phyloP scores from a whole-genome alignment of 179 eudicot genomes.

The Monotropa hypopitys region DNA sequence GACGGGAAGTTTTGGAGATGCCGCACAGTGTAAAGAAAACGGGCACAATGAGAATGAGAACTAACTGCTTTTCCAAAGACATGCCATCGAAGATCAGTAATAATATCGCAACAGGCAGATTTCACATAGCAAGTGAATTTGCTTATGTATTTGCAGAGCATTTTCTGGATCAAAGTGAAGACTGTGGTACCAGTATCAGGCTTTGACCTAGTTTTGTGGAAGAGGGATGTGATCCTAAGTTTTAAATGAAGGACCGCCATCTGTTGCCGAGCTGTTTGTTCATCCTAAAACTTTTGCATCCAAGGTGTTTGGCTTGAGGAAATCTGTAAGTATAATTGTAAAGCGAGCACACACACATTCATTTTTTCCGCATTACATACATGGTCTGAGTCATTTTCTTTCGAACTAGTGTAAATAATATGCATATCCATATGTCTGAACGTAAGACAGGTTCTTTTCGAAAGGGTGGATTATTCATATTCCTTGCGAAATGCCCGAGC shows the following conservation, averaged over 20 bases:
- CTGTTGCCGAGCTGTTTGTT: background rate
- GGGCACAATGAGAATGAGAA: background rate
- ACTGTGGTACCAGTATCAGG: background rate
- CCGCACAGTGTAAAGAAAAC: background rate
- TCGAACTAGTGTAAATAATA: background rate
- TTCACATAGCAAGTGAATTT: background rate
- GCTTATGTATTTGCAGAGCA: background rate
- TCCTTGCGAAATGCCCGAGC: background rate
- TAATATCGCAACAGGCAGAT: background rate
- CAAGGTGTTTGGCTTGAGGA: background rate
- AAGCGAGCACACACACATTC: background rate
- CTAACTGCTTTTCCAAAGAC: background rate
- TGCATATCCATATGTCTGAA: too few species aligned
- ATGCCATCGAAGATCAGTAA: background rate
- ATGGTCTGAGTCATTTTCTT: background rate
- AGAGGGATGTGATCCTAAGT: background rate
- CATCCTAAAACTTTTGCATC: background rate
- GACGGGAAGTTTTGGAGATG: background rate
- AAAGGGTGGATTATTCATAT: too few species aligned
- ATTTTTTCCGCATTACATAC: background rate
- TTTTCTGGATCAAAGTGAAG: background rate
- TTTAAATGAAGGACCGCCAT: constrained; percentile 1
- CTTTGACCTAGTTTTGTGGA: background rate
- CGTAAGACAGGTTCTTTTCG: too few species aligned
- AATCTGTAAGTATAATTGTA: background rate